Evolutionary conservation across 371 early-diverging fungal species (phyloP).

Genomic region (Rhizopus microsporus): DNA sequence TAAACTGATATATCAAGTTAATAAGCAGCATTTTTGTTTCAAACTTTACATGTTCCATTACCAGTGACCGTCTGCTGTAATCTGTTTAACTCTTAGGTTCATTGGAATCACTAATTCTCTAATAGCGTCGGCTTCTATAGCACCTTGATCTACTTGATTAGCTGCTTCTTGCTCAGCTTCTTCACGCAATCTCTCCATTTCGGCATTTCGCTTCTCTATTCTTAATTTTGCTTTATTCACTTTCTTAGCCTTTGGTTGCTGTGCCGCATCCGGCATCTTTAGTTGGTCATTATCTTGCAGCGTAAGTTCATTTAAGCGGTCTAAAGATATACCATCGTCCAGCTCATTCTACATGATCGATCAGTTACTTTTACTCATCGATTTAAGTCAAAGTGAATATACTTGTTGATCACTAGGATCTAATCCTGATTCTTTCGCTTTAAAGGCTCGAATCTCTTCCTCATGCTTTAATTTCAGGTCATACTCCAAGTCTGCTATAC

Average conservation of each 20-base stretch:
- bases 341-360: constrained; percentile 7
- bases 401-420: constrained; percentile 2
- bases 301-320: constrained; percentile 35
- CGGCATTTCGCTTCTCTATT: constrained; percentile 73
- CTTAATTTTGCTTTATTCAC: constrained; percentile 68
- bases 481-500: constrained; percentile 72
- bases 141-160: constrained; percentile 70
- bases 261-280: constrained; percentile 7
- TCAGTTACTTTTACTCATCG: neutral
- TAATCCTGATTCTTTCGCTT: constrained; percentile 25
- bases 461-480: constrained; percentile 68
- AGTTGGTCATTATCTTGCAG: constrained; percentile 33
- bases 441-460: constrained; percentile 55
- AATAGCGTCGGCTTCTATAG: constrained; percentile 76
- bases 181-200: constrained; percentile 72
- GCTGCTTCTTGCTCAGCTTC: constrained; percentile 84
- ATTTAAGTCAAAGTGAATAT: neutral
- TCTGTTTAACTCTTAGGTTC: constrained; percentile 53
- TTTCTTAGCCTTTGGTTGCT: constrained; percentile 46
- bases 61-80: constrained; percentile 88
- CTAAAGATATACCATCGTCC: constrained; percentile 48
- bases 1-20: constrained; percentile 48
- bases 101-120: constrained; percentile 46
- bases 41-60: constrained; percentile 24
- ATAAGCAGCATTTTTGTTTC: neutral